phyloP scores from a whole-genome alignment of 441 rosid species.

The Breynia disticha region DNA sequence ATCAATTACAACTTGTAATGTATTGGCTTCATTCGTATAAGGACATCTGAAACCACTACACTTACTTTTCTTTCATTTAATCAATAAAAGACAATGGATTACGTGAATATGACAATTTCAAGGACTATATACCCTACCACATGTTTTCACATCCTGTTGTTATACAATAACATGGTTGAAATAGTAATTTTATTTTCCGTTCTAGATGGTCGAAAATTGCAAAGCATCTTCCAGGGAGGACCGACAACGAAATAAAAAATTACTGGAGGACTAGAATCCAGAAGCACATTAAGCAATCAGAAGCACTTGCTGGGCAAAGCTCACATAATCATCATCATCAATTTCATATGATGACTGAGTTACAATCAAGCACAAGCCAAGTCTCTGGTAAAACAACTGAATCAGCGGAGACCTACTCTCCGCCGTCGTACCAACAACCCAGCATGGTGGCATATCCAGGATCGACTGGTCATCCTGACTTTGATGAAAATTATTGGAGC shows the following conservation, averaged over 20 bases:
- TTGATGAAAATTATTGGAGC: slow-evolving; percentile 65
- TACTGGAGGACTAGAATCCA: slow-evolving; percentile 96
- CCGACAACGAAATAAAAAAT: slow-evolving; percentile 93
- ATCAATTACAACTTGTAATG: not conserved
- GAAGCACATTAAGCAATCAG: slow-evolving; percentile 70
- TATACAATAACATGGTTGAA: too few species aligned
- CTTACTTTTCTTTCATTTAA: too few species aligned
- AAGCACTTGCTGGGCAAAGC: slow-evolving; percentile 26
- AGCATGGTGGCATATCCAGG: slow-evolving; percentile 19
- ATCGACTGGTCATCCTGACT: slow-evolving; percentile 25
- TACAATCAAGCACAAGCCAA: slow-evolving; percentile 53
- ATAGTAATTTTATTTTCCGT: not conserved
- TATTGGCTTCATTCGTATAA: not conserved
- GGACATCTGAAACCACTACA: not conserved
- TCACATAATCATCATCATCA: slow-evolving; percentile 11
- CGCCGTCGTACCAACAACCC: slow-evolving; percentile 29
- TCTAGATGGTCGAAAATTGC: slow-evolving; percentile 96
- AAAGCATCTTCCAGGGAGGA: slow-evolving; percentile 93
- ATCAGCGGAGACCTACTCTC: slow-evolving; percentile 35
- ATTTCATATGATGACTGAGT: slow-evolving; percentile 21
- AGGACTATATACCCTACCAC: too few species aligned
- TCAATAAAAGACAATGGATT: too few species aligned
- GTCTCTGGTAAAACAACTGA: slow-evolving; percentile 26
- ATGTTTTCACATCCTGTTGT: too few species aligned
- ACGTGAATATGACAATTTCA: too few species aligned